phyloP scores from a whole-genome alignment of 73 alveolate genomes.

The Blepharisma japonicum region DNA sequence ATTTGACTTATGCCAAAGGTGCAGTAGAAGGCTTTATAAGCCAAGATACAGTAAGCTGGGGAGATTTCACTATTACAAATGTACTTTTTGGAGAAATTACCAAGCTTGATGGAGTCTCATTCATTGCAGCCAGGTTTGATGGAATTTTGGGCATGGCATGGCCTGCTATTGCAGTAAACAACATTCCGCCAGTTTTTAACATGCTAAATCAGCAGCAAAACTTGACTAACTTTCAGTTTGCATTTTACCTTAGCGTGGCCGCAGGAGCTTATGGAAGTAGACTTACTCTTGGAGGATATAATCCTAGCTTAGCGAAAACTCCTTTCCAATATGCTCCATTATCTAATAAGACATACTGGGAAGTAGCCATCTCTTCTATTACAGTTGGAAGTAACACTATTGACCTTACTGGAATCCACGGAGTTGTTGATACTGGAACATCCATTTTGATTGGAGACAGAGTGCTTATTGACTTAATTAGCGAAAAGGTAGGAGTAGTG shows the following conservation, averaged over 20 bases:
- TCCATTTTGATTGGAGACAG: conserved; percentile 53
- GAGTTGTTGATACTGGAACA: conserved; percentile 62
- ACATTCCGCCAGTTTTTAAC: conserved; percentile 35
- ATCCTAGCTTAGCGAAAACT: conserved; percentile 30
- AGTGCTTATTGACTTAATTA: conserved; percentile 49
- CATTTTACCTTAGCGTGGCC: conserved; percentile 40
- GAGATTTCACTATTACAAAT: conserved; percentile 38
- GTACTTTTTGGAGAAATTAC: conserved; percentile 61
- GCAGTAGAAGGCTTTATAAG: conserved; percentile 53
- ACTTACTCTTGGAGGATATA: conserved; percentile 53
- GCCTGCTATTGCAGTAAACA: conserved; percentile 52
- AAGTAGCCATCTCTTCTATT: conserved; percentile 45
- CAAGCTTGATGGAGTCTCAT: conserved; percentile 39
- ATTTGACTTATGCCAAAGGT: conserved; percentile 65
- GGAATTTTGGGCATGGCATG: conserved; percentile 76
- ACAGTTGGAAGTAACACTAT: conserved; percentile 38
- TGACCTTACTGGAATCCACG: conserved; percentile 37
- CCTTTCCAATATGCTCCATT: conserved; percentile 48
- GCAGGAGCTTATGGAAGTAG: conserved; percentile 34
- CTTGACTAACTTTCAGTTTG: conserved; percentile 46
- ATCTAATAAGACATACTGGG: conserved; percentile 52
- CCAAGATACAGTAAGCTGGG: conserved; percentile 50
- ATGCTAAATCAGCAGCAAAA: conserved; percentile 41
- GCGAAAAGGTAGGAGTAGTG: conserved; percentile 47
- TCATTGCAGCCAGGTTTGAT: conserved; percentile 53